Percentiles rank a stretch among this genome's conserved stretches.
Conservation (phyloP, 371 early-diverging fungal species). For the Syncephalastrum contaminatum region DNA sequence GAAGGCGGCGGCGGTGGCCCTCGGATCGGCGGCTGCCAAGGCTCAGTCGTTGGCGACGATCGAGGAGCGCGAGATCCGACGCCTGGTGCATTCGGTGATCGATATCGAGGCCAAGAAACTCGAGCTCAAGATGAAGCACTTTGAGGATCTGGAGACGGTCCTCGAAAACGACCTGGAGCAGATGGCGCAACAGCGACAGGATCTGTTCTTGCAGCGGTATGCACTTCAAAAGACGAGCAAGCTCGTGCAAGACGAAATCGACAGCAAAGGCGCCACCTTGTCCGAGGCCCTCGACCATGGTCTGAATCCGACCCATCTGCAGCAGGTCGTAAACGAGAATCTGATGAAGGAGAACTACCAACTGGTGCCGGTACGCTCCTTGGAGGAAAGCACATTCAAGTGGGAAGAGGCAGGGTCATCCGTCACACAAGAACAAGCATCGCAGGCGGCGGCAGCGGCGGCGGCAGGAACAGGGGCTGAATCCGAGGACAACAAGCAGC, state of each 20-base stretch:
- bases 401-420: no score
- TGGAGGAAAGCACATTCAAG: no score
- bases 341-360: conserved; percentile 41
- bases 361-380: conserved; percentile 6
- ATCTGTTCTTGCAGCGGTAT: conserved; percentile 77
- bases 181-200: conserved; percentile 79
- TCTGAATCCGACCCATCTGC: conserved; percentile 39
- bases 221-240: conserved; percentile 57
- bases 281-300: conserved; percentile 37
- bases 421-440: no score
- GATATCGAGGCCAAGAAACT: conserved; percentile 85
- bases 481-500: no score
- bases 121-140: conserved; percentile 88
- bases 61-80: conserved; percentile 82
- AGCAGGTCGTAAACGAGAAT: conserved; percentile 30
- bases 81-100: conserved; percentile 76
- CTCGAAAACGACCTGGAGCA: conserved; percentile 84
- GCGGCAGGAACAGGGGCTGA: no score
- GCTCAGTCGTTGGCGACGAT: conserved; percentile 63
- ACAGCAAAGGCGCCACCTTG: conserved; percentile 29
- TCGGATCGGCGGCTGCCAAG: conserved; percentile 71
- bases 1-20: conserved; percentile 62
- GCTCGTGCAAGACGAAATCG: conserved; percentile 52
- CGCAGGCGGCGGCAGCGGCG: no score
- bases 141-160: conserved; percentile 87